Base-by-base conservation (phyloP, 345 rosid genomes). In the Kandelia obovata region DNA sequence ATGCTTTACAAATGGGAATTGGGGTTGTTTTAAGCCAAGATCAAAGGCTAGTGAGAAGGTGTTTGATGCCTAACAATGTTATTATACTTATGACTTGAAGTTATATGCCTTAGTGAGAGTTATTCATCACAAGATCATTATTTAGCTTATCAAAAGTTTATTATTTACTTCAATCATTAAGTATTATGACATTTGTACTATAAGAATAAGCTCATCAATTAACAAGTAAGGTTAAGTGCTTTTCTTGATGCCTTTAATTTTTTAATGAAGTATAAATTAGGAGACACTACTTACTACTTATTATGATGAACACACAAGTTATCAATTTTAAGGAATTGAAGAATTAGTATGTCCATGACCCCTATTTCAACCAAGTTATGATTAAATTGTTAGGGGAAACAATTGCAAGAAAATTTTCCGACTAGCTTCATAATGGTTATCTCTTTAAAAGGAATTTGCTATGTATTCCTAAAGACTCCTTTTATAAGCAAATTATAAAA, bases 401-500 rank as follows among this genome's bases (percentile, higher is more conserved):
- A 31, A 5, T 31, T 31, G 34, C 5, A 31, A 31, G 34, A 31
- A 31, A 31, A 3, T 5, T 31, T 31, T 5, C 0, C 0, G 4
- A 31, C 5, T 5, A 4, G 5, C 34, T 31, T 31, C 6, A 31
- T 7, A 58, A 70, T 6, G 62, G 35, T 16, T 67, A 61, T 43
- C n/a, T 72, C 7, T 67, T 58, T 20, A 68, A 35, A 49, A 51
- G 62, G 4, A 66, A 61, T 32, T 31, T 16, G n/a, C 20, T 60
- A 0, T 73, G 66, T 57, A 73, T 70, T 19, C 62, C 39, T 4
- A 6, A 65, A 2, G 27, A 10, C 15, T 70, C 59, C 58, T 46
- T 35, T 19, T 4, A 43, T 4, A 23, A 58, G 35, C 27, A 60
- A 30, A 26, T 61, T 15, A 51, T 30, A 57, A n/a, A 47, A 34